phyloP scores from a whole-genome alignment of 176 grass and related monocot genomes.

The Saccharum officinarum region DNA sequence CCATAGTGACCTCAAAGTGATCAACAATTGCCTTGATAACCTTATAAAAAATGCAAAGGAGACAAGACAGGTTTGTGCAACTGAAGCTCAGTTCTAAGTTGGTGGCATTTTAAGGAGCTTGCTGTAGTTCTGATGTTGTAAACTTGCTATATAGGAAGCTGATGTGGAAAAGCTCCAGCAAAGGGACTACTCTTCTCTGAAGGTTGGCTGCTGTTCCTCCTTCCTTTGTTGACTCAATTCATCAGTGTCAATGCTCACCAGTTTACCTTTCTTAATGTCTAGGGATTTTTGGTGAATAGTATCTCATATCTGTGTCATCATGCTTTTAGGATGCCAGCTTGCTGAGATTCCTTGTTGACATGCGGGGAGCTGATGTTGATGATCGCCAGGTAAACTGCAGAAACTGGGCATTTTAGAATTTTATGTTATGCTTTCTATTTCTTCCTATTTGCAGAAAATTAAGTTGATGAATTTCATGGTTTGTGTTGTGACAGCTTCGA shows the following conservation, averaged over 20 bases:
- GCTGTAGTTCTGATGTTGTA: slow-evolving; percentile 18
- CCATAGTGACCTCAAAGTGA: slow-evolving; percentile 83
- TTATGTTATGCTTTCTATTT: not conserved
- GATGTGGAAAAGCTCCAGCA: slow-evolving; percentile 98
- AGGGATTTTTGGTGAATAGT: slow-evolving; percentile 4
- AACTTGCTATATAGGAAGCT: slow-evolving; percentile 58
- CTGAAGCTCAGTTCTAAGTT: not conserved
- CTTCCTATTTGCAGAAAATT: slow-evolving; percentile 1
- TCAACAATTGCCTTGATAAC: slow-evolving; percentile 86
- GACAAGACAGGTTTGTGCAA: slow-evolving; percentile 71
- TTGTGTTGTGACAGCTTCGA: slow-evolving; percentile 62
- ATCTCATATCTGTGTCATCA: slow-evolving; percentile 5
- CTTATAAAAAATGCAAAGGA: slow-evolving; percentile 98
- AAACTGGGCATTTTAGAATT: slow-evolving; percentile 8
- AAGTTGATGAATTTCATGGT: slow-evolving; percentile 30
- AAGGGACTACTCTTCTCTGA: slow-evolving; percentile 92
- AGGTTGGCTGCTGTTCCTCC: slow-evolving; percentile 51
- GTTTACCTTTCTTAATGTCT: not conserved
- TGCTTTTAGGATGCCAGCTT: slow-evolving; percentile 85
- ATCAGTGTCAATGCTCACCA: not conserved
- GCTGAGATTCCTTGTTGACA: slow-evolving; percentile 96
- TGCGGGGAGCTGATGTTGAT: slow-evolving; percentile 90
- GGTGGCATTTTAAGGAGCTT: slow-evolving; percentile 16
- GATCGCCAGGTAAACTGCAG: slow-evolving; percentile 71
- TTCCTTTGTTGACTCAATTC: slow-evolving; percentile 20